Conservation (phyloP, 164 flowering plant species). For the Liquidambar formosana region DNA sequence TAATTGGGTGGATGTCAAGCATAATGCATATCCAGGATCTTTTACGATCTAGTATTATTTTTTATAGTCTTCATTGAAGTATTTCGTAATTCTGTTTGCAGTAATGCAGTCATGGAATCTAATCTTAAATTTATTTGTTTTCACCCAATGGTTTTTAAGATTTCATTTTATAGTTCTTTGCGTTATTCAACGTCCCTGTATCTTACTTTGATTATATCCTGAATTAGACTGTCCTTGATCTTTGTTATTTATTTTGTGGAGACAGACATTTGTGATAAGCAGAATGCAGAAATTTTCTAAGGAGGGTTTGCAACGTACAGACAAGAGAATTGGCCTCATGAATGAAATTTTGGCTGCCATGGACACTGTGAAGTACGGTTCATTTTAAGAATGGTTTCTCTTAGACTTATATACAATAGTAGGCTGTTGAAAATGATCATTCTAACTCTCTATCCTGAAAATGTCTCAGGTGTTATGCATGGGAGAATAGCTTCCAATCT, state of each 20-base stretch:
- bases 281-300: conserved; percentile 81
- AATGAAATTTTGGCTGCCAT: conserved; percentile 98
- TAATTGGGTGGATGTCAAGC: too few relatives aligned
- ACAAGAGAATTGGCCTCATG: conserved; percentile 97
- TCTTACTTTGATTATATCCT: background rate
- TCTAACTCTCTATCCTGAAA: conserved; percentile 16
- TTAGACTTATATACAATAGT: background rate
- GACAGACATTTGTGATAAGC: conserved; percentile 82
- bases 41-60: background rate
- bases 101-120: background rate
- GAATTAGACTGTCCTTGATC: background rate
- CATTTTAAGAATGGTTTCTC: background rate
- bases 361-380: conserved; percentile 94
- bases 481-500: conserved; percentile 89
- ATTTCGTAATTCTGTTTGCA: background rate
- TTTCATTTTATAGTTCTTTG: background rate
- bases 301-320: conserved; percentile 96
- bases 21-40: too few relatives aligned
- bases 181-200: background rate
- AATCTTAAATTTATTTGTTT: background rate
- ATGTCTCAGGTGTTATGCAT: conserved; percentile 87
- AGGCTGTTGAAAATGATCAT: background rate
- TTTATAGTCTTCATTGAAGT: background rate
- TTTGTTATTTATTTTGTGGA: conserved; percentile 12
- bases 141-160: background rate